phyloP scores from a whole-genome alignment of 163 green algal species.

The Volvox carteri region DNA sequence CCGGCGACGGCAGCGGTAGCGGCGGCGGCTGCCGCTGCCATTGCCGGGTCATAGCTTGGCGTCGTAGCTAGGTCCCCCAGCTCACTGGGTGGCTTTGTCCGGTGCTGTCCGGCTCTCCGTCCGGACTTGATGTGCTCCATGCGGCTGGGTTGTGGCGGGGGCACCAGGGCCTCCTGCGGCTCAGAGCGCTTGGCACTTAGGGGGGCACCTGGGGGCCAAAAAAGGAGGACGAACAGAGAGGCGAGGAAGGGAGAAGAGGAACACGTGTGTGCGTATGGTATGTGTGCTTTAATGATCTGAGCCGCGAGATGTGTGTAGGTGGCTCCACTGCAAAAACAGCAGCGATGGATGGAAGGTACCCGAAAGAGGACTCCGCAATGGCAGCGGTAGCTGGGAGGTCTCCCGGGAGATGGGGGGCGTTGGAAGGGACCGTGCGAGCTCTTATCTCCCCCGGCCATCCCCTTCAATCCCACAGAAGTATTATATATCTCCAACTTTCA shows the following conservation, averaged over 20 bases:
- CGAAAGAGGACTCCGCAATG: no score
- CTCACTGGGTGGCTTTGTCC: background rate
- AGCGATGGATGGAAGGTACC: no score
- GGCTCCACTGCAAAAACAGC: no score
- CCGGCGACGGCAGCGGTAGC: background rate
- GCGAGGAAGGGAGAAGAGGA: background rate
- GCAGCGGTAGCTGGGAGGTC: no score
- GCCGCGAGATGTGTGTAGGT: no score
- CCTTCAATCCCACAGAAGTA: no score
- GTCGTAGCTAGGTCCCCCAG: slow-evolving; percentile 1
- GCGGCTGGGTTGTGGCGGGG: background rate
- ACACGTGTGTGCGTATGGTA: background rate
- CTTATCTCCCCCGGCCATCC: no score
- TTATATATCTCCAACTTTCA: no score
- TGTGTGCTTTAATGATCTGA: no score
- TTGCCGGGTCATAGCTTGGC: background rate
- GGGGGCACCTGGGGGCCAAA: slow-evolving; percentile 4
- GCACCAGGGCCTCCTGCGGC: background rate
- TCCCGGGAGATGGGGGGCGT: no score
- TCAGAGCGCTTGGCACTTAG: background rate
- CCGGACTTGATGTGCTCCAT: slow-evolving; percentile 43
- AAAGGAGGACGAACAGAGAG: no score
- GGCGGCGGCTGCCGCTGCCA: background rate
- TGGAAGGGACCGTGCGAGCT: no score
- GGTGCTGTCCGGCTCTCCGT: slow-evolving; percentile 26